These are phyloP conservation scores for Ascochyta rabiei DNA, from an alignment of 2,329 filamentous ascomycete species.

Conservation along the genomic window DNA sequence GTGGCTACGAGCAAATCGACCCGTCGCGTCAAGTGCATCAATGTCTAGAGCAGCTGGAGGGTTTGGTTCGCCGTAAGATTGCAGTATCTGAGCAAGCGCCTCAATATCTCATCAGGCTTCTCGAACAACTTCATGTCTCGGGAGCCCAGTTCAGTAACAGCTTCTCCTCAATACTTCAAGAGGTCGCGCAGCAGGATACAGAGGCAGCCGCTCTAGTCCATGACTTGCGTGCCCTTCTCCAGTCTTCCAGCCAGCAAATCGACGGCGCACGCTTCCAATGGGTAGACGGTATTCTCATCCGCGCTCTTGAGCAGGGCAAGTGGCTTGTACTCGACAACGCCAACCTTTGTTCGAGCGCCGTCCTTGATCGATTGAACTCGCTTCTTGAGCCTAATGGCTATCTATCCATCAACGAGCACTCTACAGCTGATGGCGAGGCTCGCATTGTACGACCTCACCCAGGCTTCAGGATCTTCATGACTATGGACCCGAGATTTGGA, in stretches of 20 bases:
- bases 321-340: slow-evolving; percentile 98
- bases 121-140: slow-evolving; percentile 27
- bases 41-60: slow-evolving; percentile 60
- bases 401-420: slow-evolving; percentile 92
- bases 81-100: slow-evolving; percentile 16
- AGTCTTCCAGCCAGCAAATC: slow-evolving; percentile 59
- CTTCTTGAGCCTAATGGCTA: slow-evolving; percentile 88
- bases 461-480: slow-evolving; percentile 90
- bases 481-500: slow-evolving; percentile 88
- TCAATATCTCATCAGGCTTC: slow-evolving; percentile 20
- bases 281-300: slow-evolving; percentile 91
- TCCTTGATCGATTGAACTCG: slow-evolving; percentile 92
- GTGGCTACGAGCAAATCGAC: slow-evolving; percentile 95
- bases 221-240: slow-evolving; percentile 58
- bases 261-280: slow-evolving; percentile 88
- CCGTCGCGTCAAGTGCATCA: slow-evolving; percentile 72
- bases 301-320: slow-evolving; percentile 81
- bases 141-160: background rate
- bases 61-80: slow-evolving; percentile 56
- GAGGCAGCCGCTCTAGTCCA: slow-evolving; percentile 49
- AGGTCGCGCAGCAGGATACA: slow-evolving; percentile 18
- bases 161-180: slow-evolving; percentile 20
- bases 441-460: slow-evolving; percentile 81
- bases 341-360: slow-evolving; percentile 93
- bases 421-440: slow-evolving; percentile 78